phyloP scores from a whole-genome alignment of 139 green algal species.

The Marvania coccoides region DNA sequence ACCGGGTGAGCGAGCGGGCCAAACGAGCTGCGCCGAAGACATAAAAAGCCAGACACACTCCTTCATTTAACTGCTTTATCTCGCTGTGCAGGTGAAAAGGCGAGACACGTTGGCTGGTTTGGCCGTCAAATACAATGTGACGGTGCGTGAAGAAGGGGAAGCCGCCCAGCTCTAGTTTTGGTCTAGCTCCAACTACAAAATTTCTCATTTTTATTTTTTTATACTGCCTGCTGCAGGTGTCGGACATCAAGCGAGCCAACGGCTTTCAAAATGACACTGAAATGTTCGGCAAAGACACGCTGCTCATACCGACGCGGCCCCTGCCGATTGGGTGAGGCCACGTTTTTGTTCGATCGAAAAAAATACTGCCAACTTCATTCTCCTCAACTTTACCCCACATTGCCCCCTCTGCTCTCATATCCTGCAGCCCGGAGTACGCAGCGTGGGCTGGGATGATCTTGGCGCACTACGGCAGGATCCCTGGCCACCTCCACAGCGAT shows the following conservation, averaged over 20 bases:
- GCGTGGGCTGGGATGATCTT: slow-evolving; percentile 56
- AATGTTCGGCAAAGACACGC: slow-evolving; percentile 62
- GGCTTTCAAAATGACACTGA: slow-evolving; percentile 69
- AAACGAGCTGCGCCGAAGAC: neutral
- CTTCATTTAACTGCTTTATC: neutral
- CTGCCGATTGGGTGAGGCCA: slow-evolving; percentile 52
- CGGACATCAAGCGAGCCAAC: slow-evolving; percentile 81
- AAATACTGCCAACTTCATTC: neutral
- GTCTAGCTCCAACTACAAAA: neutral
- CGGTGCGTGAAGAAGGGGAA: slow-evolving; percentile 33
- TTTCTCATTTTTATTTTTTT: neutral
- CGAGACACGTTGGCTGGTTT: slow-evolving; percentile 76
- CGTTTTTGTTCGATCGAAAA: neutral
- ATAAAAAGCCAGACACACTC: neutral
- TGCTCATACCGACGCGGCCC: slow-evolving; percentile 63
- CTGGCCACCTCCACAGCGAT: neutral
- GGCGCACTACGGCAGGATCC: slow-evolving; percentile 36
- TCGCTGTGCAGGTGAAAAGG: slow-evolving; percentile 58
- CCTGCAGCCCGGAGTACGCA: slow-evolving; percentile 34
- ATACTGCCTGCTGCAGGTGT: slow-evolving; percentile 60
- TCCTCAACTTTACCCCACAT: neutral
- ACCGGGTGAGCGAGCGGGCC: slow-evolving; percentile 1
- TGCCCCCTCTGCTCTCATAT: neutral
- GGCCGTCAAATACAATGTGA: slow-evolving; percentile 71
- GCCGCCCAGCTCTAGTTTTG: neutral